A percentile compares a stretch with the other conserved stretches of the same genome.
Evolutionary conservation across 192 early-diverging fungal species (phyloP).

Genomic region (Kickxella alabastrina): DNA sequence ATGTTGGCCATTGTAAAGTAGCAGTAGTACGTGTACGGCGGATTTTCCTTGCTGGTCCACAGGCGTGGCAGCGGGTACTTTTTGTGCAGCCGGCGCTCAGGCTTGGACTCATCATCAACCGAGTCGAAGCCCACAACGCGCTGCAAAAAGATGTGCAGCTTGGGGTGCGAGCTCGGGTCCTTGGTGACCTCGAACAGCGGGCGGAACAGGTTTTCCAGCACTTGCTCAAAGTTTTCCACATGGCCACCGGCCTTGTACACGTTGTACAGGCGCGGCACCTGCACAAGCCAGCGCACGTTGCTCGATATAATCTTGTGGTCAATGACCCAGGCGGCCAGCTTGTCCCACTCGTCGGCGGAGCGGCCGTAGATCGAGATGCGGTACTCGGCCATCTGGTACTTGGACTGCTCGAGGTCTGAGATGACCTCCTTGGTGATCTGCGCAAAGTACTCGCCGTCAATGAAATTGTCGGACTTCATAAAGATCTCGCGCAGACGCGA

Average conservation of each 20-base stretch:
- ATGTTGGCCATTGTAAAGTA: slow-evolving; percentile 92
- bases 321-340: slow-evolving; percentile 87
- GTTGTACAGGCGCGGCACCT: slow-evolving; percentile 87
- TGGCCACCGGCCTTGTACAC: slow-evolving; percentile 68
- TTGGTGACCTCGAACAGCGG: slow-evolving; percentile 89
- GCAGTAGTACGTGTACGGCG: slow-evolving; percentile 91
- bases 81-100: slow-evolving; percentile 74
- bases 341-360: slow-evolving; percentile 85
- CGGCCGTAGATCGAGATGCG: slow-evolving; percentile 92
- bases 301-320: slow-evolving; percentile 84
- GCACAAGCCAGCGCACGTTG: slow-evolving; percentile 96
- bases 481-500: slow-evolving; percentile 93
- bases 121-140: slow-evolving; percentile 91
- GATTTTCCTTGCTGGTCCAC: slow-evolving; percentile 64
- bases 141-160: slow-evolving; percentile 89
- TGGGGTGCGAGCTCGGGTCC: slow-evolving; percentile 81
- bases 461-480: slow-evolving; percentile 91
- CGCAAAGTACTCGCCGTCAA: slow-evolving; percentile 82
- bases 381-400: slow-evolving; percentile 95
- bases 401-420: slow-evolving; percentile 83
- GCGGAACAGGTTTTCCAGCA: slow-evolving; percentile 78
- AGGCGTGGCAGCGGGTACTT: slow-evolving; percentile 70
- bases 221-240: slow-evolving; percentile 70
- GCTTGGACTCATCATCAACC: slow-evolving; percentile 92
- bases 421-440: slow-evolving; percentile 92